Evolutionary conservation across 2,329 filamentous ascomycete species (phyloP).

Genomic region (Penicillium sp.): DNA sequence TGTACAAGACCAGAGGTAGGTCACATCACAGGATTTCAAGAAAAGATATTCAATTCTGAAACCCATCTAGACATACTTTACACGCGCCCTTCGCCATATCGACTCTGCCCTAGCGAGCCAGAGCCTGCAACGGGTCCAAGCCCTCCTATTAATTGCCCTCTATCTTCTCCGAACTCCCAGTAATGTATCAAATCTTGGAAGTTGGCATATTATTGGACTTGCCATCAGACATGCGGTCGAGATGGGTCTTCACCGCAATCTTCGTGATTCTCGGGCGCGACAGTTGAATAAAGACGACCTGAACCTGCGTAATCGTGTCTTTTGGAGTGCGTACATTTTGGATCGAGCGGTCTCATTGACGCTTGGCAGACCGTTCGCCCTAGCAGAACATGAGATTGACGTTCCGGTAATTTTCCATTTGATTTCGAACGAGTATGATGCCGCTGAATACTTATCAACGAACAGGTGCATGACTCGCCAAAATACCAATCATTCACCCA

Average conservation of each 20-base stretch:
- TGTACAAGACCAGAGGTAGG: neutral
- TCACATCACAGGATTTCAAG: neutral
- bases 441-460: neutral
- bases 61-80: neutral
- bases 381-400: neutral
- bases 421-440: neutral
- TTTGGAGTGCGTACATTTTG: neutral
- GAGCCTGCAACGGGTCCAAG: neutral
- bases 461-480: neutral
- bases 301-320: neutral
- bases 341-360: neutral
- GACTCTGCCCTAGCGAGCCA: neutral
- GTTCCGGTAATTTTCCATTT: neutral
- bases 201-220: neutral
- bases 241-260: neutral
- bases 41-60: neutral
- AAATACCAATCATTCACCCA: neutral
- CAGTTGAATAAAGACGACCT: neutral
- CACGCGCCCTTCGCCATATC: neutral
- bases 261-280: neutral
- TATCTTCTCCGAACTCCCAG: neutral
- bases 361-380: neutral
- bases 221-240: neutral
- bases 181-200: neutral
- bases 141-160: neutral